phyloP scores from a whole-genome alignment of 306 rosid species.

The Mimosa bimucronata region DNA sequence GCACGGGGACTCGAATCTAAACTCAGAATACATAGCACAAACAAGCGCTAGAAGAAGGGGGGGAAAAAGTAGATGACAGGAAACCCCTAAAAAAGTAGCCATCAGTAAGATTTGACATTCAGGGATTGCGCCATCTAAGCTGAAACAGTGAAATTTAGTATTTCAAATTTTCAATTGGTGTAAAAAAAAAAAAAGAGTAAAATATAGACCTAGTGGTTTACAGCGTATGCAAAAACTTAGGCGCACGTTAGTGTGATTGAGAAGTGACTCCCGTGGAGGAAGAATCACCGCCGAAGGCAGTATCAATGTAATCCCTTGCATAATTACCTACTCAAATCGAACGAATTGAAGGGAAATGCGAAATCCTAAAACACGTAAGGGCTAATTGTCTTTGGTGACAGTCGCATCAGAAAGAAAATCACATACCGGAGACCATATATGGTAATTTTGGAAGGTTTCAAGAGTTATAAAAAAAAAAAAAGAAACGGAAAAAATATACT shows the following conservation, averaged over 20 bases:
- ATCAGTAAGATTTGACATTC: not conserved
- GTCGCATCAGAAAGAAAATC: not conserved
- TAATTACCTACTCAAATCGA: constrained; percentile 27
- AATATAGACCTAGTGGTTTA: not conserved
- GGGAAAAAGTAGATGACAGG: not conserved
- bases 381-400: not conserved
- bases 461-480: not conserved
- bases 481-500: not conserved
- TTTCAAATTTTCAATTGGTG: too few species aligned
- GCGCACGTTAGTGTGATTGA: constrained; percentile 27
- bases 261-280: constrained; percentile 13
- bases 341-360: not conserved
- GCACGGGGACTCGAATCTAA: not conserved
- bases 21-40: not conserved
- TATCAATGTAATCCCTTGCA: constrained; percentile 31
- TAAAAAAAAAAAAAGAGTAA: too few species aligned
- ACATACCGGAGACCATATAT: not conserved
- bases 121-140: not conserved
- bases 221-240: constrained; percentile 19
- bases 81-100: too few species aligned
- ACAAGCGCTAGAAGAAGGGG: not conserved
- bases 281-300: constrained; percentile 21
- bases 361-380: not conserved
- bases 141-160: not conserved
- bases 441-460: not conserved